These are phyloP conservation scores for Rhodotorula taiwanensis DNA, from an alignment of 768 basidiomycete species.

Conservation along the genomic window DNA sequence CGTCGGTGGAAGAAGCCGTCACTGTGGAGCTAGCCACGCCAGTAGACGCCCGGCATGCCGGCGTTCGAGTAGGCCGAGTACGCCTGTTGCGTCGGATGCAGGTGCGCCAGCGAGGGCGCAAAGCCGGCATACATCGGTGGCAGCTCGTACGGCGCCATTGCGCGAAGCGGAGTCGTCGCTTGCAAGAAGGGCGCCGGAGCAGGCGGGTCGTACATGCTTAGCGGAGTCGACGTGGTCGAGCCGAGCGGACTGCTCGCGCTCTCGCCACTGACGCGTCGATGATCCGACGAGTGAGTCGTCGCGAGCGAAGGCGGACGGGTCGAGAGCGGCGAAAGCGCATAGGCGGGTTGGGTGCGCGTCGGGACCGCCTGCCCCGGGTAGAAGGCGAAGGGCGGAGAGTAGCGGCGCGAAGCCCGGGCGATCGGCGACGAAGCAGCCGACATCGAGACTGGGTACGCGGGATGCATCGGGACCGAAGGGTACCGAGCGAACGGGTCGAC, in stretches of 20 bases:
- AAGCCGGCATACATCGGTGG: background rate
- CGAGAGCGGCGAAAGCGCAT: no score
- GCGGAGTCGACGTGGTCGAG: no score
- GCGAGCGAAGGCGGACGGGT: no score
- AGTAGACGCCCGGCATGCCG: conserved; percentile 22
- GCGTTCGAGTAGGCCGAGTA: conserved; percentile 17
- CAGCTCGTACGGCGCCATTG: background rate
- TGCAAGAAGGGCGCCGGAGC: background rate
- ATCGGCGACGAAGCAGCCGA: background rate
- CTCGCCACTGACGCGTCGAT: no score
- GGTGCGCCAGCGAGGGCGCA: background rate
- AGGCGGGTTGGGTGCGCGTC: no score
- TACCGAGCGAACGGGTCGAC: background rate
- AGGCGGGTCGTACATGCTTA: no score
- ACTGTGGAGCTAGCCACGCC: background rate
- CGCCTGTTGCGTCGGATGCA: no score
- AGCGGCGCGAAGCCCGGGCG: no score
- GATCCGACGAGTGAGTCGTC: no score
- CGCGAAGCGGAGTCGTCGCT: background rate
- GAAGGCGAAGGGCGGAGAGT: no score
- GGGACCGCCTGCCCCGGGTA: no score
- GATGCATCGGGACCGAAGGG: background rate
- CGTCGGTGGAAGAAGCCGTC: background rate
- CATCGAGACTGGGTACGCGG: background rate
- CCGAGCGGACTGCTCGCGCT: no score